Base-by-base conservation (phyloP, 2,329 filamentous ascomycete genomes). In the Penicillium sp. region DNA sequence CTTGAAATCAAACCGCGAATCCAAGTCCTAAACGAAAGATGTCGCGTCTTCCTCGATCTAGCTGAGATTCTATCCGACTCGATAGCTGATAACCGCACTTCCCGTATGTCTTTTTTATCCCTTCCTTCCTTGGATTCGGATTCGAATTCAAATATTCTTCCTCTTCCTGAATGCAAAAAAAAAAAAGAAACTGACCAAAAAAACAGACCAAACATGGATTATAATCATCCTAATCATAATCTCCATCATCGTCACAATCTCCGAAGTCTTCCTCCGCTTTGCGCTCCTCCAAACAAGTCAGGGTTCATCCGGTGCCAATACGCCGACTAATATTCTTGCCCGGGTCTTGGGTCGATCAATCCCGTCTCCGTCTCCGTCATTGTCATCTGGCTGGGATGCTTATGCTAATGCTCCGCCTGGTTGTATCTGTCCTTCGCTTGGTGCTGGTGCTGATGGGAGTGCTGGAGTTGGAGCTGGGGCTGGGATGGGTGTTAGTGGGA, bases 1-100 rank as follows among this genome's bases (percentile, higher is more conserved):
- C 86, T 99, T 53, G 93, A 99, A 66, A 97, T 99, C 69, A 92
- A 95, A 64, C 89, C 87, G 7, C 89, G 93, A 46, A 95, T 95
- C 67, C 89, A 95, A 70, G 91, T 97, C 19, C 85, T 99, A 57
- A 99, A 99, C 71, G 93, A 97, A 73, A 86, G 93, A 45, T 99
- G 93, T 69, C 85, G 88, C 35, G 93, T 99, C 42, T 99, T 99
- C 73, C 81, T 99, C 14, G 93, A 99, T 69, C 82, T 99, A 9
- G 91, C 93, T 38, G 91, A 96, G 72, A 96, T 99, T 19, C 77
- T 99, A 1, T 90, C 88, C 12, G 92, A 99, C 71, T 89, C 84
- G 2, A 91, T 96, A 46, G 89, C 89, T 18, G 90, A 97, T 67
- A 86, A 88, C 58, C 96, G 95, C 70, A 97, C 96, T 87, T 95